Conservation (phyloP, 768 basidiomycete genomes). For the Auricularia sp. region DNA sequence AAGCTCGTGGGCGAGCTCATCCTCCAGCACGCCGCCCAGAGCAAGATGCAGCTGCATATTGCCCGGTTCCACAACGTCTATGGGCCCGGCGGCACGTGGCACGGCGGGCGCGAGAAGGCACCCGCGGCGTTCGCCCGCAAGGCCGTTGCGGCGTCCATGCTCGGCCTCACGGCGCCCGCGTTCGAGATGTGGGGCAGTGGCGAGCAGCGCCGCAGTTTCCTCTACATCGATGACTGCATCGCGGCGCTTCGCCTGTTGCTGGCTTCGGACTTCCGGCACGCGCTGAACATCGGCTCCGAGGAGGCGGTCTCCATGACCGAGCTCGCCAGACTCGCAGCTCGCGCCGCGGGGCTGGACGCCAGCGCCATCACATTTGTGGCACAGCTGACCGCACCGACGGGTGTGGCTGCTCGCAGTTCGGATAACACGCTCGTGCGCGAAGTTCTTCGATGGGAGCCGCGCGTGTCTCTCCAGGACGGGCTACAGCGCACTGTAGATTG, state of each 20-base stretch:
- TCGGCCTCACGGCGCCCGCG: constrained; percentile 5
- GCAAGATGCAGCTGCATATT: constrained; percentile 30
- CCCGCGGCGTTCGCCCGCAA: constrained; percentile 50
- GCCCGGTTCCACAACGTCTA: constrained; percentile 52
- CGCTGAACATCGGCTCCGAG: constrained; percentile 46
- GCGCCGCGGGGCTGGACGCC: constrained; percentile 20
- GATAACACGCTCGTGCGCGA: constrained; percentile 30
- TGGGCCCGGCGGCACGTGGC: constrained; percentile 45
- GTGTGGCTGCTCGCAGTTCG: constrained; percentile 43
- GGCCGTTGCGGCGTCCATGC: constrained; percentile 27
- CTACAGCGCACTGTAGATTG: constrained; percentile 37
- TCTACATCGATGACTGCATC: constrained; percentile 46
- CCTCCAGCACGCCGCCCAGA: constrained; percentile 25
- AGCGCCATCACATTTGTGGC: constrained; percentile 20
- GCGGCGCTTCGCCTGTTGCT: constrained; percentile 38
- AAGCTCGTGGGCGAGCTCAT: constrained; percentile 39
- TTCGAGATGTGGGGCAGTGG: constrained; percentile 54
- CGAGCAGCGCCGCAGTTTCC: constrained; percentile 41
- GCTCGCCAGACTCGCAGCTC: constrained; percentile 31
- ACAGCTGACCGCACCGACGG: constrained; percentile 26
- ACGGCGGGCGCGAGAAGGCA: constrained; percentile 45
- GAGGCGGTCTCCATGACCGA: constrained; percentile 29
- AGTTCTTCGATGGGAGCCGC: constrained; percentile 34
- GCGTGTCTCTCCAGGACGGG: constrained; percentile 32
- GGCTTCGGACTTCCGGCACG: constrained; percentile 21